phyloP scores from a whole-genome alignment of 441 rosid species.

The Adansonia grandidieri region DNA sequence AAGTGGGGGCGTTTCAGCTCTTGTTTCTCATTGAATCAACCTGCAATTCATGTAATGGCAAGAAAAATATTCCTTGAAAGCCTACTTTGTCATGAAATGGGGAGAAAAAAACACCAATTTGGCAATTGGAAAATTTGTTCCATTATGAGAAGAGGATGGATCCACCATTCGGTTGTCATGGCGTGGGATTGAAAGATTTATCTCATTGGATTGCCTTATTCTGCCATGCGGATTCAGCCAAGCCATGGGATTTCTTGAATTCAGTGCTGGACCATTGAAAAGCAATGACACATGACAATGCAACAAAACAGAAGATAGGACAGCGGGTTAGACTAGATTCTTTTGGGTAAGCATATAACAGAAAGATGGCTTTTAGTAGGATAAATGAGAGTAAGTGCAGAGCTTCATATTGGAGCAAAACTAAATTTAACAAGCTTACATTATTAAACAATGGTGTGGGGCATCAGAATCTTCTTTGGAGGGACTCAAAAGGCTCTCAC shows the following conservation, averaged over 20 bases:
- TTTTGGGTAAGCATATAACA: constrained; percentile 1
- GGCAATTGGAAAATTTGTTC: background rate
- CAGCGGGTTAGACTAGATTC: background rate
- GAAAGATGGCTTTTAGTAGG: background rate
- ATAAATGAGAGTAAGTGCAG: background rate
- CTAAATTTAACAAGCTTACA: background rate
- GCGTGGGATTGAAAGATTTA: background rate
- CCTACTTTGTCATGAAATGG: background rate
- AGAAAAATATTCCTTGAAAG: background rate
- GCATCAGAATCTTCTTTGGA: background rate
- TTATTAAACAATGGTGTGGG: constrained; percentile 6
- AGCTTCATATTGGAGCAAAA: background rate
- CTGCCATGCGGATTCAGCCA: constrained; percentile 14
- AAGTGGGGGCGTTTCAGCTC: background rate
- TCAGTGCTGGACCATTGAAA: background rate
- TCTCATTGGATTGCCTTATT: background rate
- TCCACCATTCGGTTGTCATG: background rate
- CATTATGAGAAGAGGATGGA: background rate
- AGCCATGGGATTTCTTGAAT: constrained; percentile 1
- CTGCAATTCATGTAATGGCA: background rate
- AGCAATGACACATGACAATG: background rate
- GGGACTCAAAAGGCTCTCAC: background rate
- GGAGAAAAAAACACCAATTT: background rate
- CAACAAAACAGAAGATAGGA: background rate
- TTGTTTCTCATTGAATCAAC: background rate